These are phyloP conservation scores for Alternaria novae-zelandiae DNA, from an alignment of 2,329 filamentous ascomycete species.

Conservation along the genomic window DNA sequence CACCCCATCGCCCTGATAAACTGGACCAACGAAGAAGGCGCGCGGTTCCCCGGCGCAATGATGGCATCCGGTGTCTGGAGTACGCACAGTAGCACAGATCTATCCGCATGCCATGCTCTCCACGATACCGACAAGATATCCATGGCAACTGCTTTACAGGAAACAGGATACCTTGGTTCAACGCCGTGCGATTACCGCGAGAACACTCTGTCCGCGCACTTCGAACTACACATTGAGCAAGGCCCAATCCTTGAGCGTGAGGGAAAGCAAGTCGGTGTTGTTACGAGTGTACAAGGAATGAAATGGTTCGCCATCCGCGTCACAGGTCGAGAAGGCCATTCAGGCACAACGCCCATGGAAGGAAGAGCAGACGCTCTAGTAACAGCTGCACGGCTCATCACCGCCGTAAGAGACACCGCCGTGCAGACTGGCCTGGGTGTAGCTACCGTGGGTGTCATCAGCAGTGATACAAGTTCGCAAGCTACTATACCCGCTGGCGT, in stretches of 20 bases:
- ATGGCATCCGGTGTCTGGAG: slow-evolving; percentile 75
- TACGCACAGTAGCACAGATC: slow-evolving; percentile 55
- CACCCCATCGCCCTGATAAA: slow-evolving; percentile 75
- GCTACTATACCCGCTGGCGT: slow-evolving; percentile 38
- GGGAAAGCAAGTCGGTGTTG: slow-evolving; percentile 68
- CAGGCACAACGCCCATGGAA: slow-evolving; percentile 71
- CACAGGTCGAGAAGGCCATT: slow-evolving; percentile 43
- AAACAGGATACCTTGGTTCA: slow-evolving; percentile 42
- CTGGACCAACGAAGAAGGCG: slow-evolving; percentile 83
- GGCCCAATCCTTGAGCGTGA: slow-evolving; percentile 72
- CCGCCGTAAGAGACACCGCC: slow-evolving; percentile 32
- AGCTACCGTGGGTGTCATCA: slow-evolving; percentile 38
- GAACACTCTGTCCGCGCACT: slow-evolving; percentile 73
- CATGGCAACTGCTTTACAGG: slow-evolving; percentile 36
- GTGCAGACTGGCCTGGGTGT: slow-evolving; percentile 27
- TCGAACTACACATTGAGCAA: slow-evolving; percentile 85
- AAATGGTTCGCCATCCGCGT: slow-evolving; percentile 63
- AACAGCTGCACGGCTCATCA: slow-evolving; percentile 34
- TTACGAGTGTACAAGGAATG: slow-evolving; percentile 75
- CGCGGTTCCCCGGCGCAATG: slow-evolving; percentile 77
- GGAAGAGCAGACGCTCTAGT: slow-evolving; percentile 57
- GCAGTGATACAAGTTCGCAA: slow-evolving; percentile 36
- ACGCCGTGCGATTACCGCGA: slow-evolving; percentile 62
- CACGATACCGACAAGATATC: slow-evolving; percentile 62
- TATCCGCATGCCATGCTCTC: slow-evolving; percentile 36